Conservation (phyloP, 345 rosid species). For the Turritis glabra region DNA sequence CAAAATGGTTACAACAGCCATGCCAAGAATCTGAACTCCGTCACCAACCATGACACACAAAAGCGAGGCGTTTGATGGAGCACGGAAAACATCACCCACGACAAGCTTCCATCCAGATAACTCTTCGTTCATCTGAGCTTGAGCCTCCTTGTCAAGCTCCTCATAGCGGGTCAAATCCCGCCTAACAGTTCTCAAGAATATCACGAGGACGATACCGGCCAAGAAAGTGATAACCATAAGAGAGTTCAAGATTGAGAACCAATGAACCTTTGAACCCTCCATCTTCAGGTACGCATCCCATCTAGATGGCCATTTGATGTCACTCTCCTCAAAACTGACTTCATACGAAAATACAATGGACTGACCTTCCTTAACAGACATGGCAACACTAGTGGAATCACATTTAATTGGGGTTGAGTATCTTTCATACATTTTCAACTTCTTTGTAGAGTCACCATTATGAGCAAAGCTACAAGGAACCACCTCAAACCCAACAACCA, state of each 20-base stretch:
- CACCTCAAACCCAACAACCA: slow-evolving; percentile 91
- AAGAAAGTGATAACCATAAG: slow-evolving; percentile 88
- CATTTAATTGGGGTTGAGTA: slow-evolving; percentile 69
- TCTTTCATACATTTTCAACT: slow-evolving; percentile 56
- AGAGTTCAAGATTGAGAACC: slow-evolving; percentile 83
- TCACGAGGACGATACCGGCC: slow-evolving; percentile 85
- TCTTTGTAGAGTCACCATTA: slow-evolving; percentile 53
- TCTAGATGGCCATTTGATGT: slow-evolving; percentile 90
- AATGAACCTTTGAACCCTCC: slow-evolving; percentile 89
- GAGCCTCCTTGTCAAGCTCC: slow-evolving; percentile 91
- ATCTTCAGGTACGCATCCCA: slow-evolving; percentile 86
- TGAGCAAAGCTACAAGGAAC: slow-evolving; percentile 75
- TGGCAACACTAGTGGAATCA: slow-evolving; percentile 64
- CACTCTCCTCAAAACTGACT: slow-evolving; percentile 68
- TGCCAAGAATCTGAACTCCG: slow-evolving; percentile 77
- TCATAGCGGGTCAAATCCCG: slow-evolving; percentile 85
- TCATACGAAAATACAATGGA: slow-evolving; percentile 76
- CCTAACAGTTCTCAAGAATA: slow-evolving; percentile 86
- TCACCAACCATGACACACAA: slow-evolving; percentile 73
- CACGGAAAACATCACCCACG: slow-evolving; percentile 78
- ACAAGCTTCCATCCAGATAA: slow-evolving; percentile 84
- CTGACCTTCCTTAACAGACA: slow-evolving; percentile 72
- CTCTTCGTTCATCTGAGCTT: slow-evolving; percentile 93
- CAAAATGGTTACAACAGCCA: slow-evolving; percentile 68
- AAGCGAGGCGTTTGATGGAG: slow-evolving; percentile 56